Evolutionary conservation across 1,284 basidiomycete species (phyloP).

Genomic region (Thecaphora frezii): DNA sequence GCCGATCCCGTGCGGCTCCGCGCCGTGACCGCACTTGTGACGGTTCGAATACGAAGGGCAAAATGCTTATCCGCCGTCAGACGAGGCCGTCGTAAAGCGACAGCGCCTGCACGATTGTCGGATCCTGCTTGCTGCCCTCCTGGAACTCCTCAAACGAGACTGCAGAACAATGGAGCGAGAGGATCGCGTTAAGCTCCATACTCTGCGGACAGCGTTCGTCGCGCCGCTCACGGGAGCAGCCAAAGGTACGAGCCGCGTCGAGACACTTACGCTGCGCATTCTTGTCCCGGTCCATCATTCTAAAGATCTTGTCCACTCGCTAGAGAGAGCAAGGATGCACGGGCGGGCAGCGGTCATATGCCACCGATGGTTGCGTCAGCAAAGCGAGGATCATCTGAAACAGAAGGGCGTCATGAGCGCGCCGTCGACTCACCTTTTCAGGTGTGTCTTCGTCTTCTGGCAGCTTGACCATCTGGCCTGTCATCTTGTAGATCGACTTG

Average conservation of each 20-base stretch:
- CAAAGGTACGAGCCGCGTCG: too few species aligned
- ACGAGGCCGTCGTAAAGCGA: conserved; percentile 52
- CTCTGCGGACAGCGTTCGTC: too few species aligned
- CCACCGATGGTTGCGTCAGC: too few species aligned
- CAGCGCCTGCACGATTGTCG: conserved; percentile 56
- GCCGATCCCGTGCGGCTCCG: too few species aligned
- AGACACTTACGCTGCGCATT: conserved; percentile 50
- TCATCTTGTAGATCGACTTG: conserved; percentile 59
- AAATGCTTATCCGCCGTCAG: conserved; percentile 3
- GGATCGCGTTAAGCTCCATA: too few species aligned
- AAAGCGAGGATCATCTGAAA: too few species aligned
- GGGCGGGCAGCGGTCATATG: too few species aligned
- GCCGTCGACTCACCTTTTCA: conserved; percentile 73
- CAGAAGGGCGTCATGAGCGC: not conserved
- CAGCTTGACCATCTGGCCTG: conserved; percentile 94
- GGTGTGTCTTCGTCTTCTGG: conserved; percentile 98
- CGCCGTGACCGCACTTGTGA: too few species aligned
- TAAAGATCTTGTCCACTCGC: conserved; percentile 58
- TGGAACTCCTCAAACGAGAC: conserved; percentile 58
- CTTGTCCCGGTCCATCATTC: conserved; percentile 58
- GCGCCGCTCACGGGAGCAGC: too few species aligned
- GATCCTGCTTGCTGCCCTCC: conserved; percentile 58
- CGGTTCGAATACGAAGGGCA: too few species aligned
- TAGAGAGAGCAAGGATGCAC: not conserved
- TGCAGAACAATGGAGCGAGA: not conserved